Percentiles rank a stretch among this genome's conserved stretches.
phyloP scores from a whole-genome alignment of 768 basidiomycete genomes.

The Termitomyces sp. region DNA sequence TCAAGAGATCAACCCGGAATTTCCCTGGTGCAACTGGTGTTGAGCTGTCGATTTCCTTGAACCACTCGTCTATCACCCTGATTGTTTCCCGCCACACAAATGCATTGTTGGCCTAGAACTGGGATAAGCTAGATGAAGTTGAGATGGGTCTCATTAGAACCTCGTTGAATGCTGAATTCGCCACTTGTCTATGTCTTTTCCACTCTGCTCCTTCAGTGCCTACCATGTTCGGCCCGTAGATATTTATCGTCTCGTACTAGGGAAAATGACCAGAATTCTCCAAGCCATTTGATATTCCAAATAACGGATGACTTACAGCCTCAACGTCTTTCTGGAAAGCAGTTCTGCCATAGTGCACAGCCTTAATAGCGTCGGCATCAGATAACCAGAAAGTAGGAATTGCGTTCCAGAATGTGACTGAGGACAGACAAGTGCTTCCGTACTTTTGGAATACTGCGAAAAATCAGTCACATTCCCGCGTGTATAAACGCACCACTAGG shows the following conservation, averaged over 20 bases:
- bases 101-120: slow-evolving; percentile 37
- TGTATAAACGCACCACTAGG: not conserved
- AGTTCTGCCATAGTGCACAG: slow-evolving; percentile 26
- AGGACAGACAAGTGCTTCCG: slow-evolving; percentile 35
- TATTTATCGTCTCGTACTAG: slow-evolving; percentile 37
- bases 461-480: not conserved
- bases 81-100: slow-evolving; percentile 47
- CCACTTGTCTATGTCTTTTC: slow-evolving; percentile 41
- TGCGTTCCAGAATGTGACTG: slow-evolving; percentile 27
- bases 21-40: not conserved
- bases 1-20: slow-evolving; percentile 18
- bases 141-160: slow-evolving; percentile 15
- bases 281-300: not conserved
- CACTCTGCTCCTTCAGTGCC: slow-evolving; percentile 41
- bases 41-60: slow-evolving; percentile 28
- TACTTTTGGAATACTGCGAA: slow-evolving; percentile 34
- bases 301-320: slow-evolving; percentile 21
- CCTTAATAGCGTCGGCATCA: slow-evolving; percentile 39
- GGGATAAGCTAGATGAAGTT: not conserved
- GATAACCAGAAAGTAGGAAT: slow-evolving; percentile 37
- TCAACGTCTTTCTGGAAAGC: slow-evolving; percentile 38
- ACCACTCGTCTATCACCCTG: slow-evolving; percentile 39
- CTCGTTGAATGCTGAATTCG: slow-evolving; percentile 51
- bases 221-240: slow-evolving; percentile 45
- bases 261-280: not conserved